Evolutionary conservation across 306 rosid genomes (phyloP).

Genomic region (Carpinus fangiana): DNA sequence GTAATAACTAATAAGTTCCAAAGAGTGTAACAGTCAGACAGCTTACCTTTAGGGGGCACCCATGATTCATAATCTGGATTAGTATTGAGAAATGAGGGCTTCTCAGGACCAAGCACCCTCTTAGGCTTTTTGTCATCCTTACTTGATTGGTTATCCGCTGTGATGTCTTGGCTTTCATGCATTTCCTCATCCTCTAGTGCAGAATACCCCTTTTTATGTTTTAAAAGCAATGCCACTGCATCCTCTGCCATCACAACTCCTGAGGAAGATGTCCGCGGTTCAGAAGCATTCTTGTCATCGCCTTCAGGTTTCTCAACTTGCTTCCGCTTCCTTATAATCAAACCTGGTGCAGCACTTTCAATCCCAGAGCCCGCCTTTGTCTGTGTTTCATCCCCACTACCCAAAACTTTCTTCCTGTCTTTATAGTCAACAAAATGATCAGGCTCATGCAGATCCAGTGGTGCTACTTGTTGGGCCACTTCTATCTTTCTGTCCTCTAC

Average conservation of each 20-base stretch:
- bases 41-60: slow-evolving; percentile 90
- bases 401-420: slow-evolving; percentile 69
- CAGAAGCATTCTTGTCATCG: slow-evolving; percentile 34
- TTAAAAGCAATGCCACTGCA: slow-evolving; percentile 90
- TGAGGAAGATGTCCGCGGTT: slow-evolving; percentile 44
- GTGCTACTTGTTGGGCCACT: slow-evolving; percentile 43
- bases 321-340: slow-evolving; percentile 87
- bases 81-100: slow-evolving; percentile 66
- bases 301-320: slow-evolving; percentile 52
- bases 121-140: slow-evolving; percentile 52
- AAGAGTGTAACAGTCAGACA: neutral
- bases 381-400: slow-evolving; percentile 32
- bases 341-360: slow-evolving; percentile 83
- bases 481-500: slow-evolving; percentile 43
- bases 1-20: neutral
- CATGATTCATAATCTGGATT: slow-evolving; percentile 61
- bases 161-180: slow-evolving; percentile 38
- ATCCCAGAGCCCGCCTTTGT: slow-evolving; percentile 42
- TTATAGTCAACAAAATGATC: slow-evolving; percentile 80
- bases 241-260: slow-evolving; percentile 71
- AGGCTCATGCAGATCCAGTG: slow-evolving; percentile 46
- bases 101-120: slow-evolving; percentile 86
- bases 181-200: slow-evolving; percentile 45
- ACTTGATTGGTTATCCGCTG: slow-evolving; percentile 21
- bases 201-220: slow-evolving; percentile 65